These are phyloP conservation scores for Trichoderma sp. DNA, from an alignment of 2,329 filamentous ascomycete genomes.

Conservation along the genomic window DNA sequence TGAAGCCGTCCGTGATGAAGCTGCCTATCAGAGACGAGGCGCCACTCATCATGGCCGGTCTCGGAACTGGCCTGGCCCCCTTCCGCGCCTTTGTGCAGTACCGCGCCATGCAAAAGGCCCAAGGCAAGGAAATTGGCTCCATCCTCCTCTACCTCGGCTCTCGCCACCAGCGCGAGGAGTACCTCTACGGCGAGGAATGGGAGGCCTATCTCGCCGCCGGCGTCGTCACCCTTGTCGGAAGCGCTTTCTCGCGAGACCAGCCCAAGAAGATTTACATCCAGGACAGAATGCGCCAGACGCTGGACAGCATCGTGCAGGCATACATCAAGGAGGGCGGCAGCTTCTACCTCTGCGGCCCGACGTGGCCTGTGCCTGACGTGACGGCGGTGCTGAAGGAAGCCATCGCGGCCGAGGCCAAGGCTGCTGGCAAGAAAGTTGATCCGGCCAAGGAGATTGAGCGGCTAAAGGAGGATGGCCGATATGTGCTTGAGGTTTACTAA, in stretches of 20 bases:
- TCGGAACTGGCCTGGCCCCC: conserved; percentile 97
- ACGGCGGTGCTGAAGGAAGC: conserved; percentile 93
- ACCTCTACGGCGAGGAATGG: conserved; percentile 98
- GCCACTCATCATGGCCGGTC: conserved; percentile 97
- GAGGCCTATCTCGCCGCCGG: conserved; percentile 95
- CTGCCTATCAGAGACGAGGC: conserved; percentile 84
- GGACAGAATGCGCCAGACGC: conserved; percentile 90
- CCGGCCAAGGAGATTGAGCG: conserved; percentile 90
- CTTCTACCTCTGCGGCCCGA: conserved; percentile 97
- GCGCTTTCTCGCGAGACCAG: conserved; percentile 95
- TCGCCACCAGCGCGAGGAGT: conserved; percentile 96
- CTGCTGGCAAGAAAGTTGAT: conserved; percentile 77
- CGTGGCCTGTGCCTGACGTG: conserved; percentile 97
- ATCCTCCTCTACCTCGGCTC: conserved; percentile 96
- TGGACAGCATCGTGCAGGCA: conserved; percentile 78
- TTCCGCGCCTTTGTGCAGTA: conserved; percentile 99
- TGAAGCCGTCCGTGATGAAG: conserved; percentile 99
- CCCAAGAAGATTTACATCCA: conserved; percentile 99
- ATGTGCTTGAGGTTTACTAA: conserved; percentile 96
- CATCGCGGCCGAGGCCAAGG: conserved; percentile 73
- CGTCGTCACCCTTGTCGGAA: conserved; percentile 89
- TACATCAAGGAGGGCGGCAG: conserved; percentile 86
- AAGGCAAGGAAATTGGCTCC: conserved; percentile 90
- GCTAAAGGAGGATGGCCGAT: conserved; percentile 91
- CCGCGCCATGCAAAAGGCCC: conserved; percentile 95